These are phyloP conservation scores for Picea engelmannii DNA, from an alignment of 83 land plant genomes.

Conservation along the genomic window DNA sequence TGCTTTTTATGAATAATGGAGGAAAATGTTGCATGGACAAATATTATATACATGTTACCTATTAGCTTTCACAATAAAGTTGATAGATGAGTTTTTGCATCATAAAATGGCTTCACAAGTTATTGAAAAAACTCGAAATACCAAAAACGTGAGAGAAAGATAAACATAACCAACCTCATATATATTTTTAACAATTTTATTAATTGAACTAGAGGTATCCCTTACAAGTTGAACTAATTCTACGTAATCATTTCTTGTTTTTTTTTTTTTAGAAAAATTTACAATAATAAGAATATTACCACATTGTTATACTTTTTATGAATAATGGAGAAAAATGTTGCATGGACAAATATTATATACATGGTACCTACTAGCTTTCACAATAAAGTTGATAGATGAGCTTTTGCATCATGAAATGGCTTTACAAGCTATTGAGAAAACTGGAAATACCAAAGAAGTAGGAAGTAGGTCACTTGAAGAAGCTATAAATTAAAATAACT, in stretches of 20 bases:
- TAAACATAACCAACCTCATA: too few species aligned
- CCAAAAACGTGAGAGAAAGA: too few species aligned
- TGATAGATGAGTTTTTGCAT: constrained; percentile 76
- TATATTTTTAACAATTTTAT: too few species aligned
- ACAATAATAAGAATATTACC: too few species aligned
- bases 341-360: constrained; percentile 93
- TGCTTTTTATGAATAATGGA: constrained; percentile 78
- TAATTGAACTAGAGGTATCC: too few species aligned
- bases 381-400: constrained; percentile 73
- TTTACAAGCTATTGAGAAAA: constrained; percentile 80
- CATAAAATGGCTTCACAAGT: constrained; percentile 77
- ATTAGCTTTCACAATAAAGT: constrained; percentile 88
- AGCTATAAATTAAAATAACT: neutral
- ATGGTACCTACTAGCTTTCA: constrained; percentile 95
- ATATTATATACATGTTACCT: constrained; percentile 96
- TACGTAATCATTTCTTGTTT: too few species aligned
- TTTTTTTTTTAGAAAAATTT: too few species aligned
- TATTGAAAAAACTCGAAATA: constrained; percentile 13
- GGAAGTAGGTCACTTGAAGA: neutral
- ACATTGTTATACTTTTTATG: constrained; percentile 53
- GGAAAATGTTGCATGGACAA: constrained; percentile 86
- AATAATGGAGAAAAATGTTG: constrained; percentile 80
- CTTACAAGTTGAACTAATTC: too few species aligned
- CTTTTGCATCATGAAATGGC: constrained; percentile 74
- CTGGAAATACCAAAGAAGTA: constrained; percentile 23